Base-by-base conservation (phyloP, 2,329 filamentous ascomycete species). In the Arthrinium puccinioides region DNA sequence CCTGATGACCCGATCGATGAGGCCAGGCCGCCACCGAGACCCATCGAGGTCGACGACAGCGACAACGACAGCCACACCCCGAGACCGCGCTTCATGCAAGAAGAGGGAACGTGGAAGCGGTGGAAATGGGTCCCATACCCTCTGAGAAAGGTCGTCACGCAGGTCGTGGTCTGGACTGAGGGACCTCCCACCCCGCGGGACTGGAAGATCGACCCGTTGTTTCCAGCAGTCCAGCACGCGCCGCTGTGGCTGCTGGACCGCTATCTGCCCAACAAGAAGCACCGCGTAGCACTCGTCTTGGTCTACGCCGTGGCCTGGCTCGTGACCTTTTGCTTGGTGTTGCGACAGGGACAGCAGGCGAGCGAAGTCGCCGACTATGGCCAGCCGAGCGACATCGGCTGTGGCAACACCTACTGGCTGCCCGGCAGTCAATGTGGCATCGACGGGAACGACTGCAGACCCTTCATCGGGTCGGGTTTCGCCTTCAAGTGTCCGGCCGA, bases 401-500 rank as follows among this genome's bases (percentile, higher is more conserved):
- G 86, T 56, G 75, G 73, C 10, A 70, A 74, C 37, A 73, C 79
- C 11, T 86, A 84, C 53, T 92, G 85, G 84, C 70, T 66, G 8
- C 56, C 77, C 25, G 80, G 78, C 23, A 89, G 88, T 52, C 64
- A 63, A 10, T 92, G 86, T 55, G 85, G 84, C 1, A 52, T 90
- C 11, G 79, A 90, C 47, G 86, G 86, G 6, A 76, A 79, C 42
- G 67, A 77, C 36, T 92, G 86, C 52, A 76, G 84, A 8, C 86
- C 86, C 0, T 92, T 92, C 52, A 74, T 72, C 40, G 80, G 79
- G 45, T 74, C 67, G 39, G 76, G 77, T 1, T 79, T 87, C 48
- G 70, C 84, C 1, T 92, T 92, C 54, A 71, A 81, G 38, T 92
- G 86, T 51, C 78, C 84, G 2, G 83, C 79, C 13, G 80, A 79